Percentiles rank a stretch among this genome's conserved stretches.
These are phyloP conservation scores for Alternaria hordeiaustralica DNA, from an alignment of 2,329 filamentous ascomycete species.

Conservation along the genomic window DNA sequence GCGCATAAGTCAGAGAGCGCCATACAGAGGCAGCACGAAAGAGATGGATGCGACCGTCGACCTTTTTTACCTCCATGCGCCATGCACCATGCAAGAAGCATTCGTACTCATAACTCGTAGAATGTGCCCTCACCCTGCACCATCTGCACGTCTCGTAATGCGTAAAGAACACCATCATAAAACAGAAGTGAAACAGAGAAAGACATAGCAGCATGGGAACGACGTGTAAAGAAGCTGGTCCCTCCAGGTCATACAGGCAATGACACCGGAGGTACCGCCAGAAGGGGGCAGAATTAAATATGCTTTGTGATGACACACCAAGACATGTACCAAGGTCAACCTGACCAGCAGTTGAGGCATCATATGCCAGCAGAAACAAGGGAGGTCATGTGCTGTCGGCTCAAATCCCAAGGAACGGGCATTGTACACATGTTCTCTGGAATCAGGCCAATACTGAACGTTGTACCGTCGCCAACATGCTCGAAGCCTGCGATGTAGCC, in stretches of 20 bases:
- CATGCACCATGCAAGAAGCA: constrained; percentile 36
- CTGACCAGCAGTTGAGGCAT: constrained; percentile 5
- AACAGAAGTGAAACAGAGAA: constrained; percentile 8
- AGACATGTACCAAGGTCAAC: constrained; percentile 4
- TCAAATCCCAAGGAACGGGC: constrained; percentile 6
- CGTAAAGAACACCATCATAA: constrained; percentile 13
- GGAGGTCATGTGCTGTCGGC: constrained; percentile 3
- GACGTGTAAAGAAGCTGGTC: constrained; percentile 25
- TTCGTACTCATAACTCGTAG: constrained; percentile 22
- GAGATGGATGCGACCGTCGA: constrained; percentile 34
- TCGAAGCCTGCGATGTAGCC: constrained; percentile 19
- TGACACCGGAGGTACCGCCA: constrained; percentile 25
- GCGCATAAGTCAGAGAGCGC: neutral
- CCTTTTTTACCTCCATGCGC: constrained; percentile 39
- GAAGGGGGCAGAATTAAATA: constrained; percentile 35
- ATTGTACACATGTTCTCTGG: constrained; percentile 22
- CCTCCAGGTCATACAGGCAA: constrained; percentile 34
- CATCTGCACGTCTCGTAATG: constrained; percentile 28
- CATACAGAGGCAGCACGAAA: constrained; percentile 27
- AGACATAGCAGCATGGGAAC: constrained; percentile 1
- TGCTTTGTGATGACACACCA: constrained; percentile 24
- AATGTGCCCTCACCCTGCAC: constrained; percentile 25
- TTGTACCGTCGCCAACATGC: constrained; percentile 23
- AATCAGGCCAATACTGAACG: constrained; percentile 26
- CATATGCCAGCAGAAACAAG: neutral